These are phyloP conservation scores for Cladosporium cucumerinum DNA, from an alignment of 2,329 filamentous ascomycete genomes.

Conservation along the genomic window DNA sequence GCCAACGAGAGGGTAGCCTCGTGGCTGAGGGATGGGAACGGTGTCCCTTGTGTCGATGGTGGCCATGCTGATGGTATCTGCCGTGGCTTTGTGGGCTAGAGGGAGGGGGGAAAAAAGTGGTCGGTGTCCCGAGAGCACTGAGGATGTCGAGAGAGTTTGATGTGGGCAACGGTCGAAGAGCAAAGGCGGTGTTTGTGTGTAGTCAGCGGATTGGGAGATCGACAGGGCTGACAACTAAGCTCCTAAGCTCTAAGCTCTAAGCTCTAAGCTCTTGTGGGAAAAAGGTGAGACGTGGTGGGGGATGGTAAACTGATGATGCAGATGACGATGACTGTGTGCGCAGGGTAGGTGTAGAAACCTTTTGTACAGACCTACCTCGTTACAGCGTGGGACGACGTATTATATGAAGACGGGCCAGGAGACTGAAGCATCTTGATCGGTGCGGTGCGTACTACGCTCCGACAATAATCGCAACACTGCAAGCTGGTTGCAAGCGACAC, in stretches of 20 bases:
- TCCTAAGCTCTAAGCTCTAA: constrained; percentile 8
- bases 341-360: not conserved
- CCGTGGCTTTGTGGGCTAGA: not conserved
- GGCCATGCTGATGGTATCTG: constrained; percentile 15
- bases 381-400: not conserved
- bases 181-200: constrained; percentile 7
- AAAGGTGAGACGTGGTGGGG: constrained; percentile 1
- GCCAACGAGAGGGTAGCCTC: constrained; percentile 62
- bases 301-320: not conserved
- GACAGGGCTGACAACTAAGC: constrained; percentile 6
- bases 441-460: not conserved
- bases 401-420: constrained; percentile 8
- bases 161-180: not conserved
- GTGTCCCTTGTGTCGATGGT: constrained; percentile 24
- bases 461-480: not conserved
- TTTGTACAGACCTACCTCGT: not conserved
- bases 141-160: not conserved
- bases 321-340: not conserved
- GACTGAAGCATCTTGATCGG: not conserved
- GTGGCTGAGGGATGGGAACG: constrained; percentile 58
- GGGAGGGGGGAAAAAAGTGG: not conserved
- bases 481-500: constrained; percentile 7
- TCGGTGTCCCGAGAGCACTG: not conserved
- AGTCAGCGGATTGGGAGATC: constrained; percentile 3
- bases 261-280: constrained; percentile 1